These are phyloP conservation scores for Monosporascus ibericus DNA, from an alignment of 2,329 filamentous ascomycete genomes.

Conservation along the genomic window DNA sequence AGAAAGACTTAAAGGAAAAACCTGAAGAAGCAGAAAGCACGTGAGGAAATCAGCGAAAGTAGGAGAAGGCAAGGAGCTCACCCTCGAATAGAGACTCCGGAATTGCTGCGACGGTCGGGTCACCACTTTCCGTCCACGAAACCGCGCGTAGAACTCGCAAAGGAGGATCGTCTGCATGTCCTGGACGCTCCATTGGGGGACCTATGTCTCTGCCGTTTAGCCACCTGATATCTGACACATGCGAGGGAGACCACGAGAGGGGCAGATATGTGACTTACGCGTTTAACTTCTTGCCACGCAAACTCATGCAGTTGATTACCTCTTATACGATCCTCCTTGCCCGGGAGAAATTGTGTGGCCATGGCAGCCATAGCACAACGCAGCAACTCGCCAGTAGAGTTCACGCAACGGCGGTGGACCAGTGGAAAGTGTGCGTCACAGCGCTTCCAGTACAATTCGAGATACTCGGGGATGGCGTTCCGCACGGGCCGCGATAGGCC, in stretches of 20 bases:
- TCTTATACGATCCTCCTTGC: slow-evolving; percentile 43
- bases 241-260: background rate
- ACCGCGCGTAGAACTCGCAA: slow-evolving; percentile 50
- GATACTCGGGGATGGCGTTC: slow-evolving; percentile 41
- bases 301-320: slow-evolving; percentile 46
- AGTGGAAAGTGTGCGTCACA: slow-evolving; percentile 44
- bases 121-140: slow-evolving; percentile 44
- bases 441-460: slow-evolving; percentile 48
- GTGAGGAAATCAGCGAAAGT: slow-evolving; percentile 23
- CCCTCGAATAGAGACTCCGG: slow-evolving; percentile 46
- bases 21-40: slow-evolving; percentile 24
- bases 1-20: slow-evolving; percentile 25
- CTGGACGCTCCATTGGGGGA: slow-evolving; percentile 41
- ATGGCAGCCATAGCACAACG: slow-evolving; percentile 52
- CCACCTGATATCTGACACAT: background rate
- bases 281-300: slow-evolving; percentile 42
- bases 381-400: slow-evolving; percentile 38
- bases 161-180: slow-evolving; percentile 49
- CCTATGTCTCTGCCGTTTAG: slow-evolving; percentile 27
- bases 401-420: slow-evolving; percentile 41
- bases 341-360: slow-evolving; percentile 43
- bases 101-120: slow-evolving; percentile 44
- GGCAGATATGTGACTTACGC: slow-evolving; percentile 34
- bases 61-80: slow-evolving; percentile 36
- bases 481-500: slow-evolving; percentile 29